phyloP scores from a whole-genome alignment of 768 basidiomycete species.

The Termitomyces sp. region DNA sequence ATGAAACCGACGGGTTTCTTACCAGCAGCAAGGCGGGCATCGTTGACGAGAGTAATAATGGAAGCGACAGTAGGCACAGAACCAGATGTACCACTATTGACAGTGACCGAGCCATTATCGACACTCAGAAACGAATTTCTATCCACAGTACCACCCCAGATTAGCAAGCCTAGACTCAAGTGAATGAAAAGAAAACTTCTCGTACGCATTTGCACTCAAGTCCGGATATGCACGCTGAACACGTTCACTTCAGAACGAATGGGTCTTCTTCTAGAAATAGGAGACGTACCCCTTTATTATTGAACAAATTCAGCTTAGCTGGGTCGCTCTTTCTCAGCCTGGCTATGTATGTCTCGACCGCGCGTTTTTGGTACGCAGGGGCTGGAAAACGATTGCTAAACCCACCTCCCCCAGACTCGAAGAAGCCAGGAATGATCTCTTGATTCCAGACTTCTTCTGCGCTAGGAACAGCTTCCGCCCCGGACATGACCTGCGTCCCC shows the following conservation, averaged over 20 bases:
- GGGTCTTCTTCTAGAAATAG: not conserved
- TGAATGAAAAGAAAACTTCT: constrained; percentile 20
- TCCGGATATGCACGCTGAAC: constrained; percentile 33
- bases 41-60: constrained; percentile 38
- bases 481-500: constrained; percentile 41
- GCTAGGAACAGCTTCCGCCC: constrained; percentile 25
- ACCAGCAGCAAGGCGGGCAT: constrained; percentile 33
- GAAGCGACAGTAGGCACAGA: constrained; percentile 33
- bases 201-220: constrained; percentile 36
- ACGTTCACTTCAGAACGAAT: not conserved
- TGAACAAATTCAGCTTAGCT: constrained; percentile 21
- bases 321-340: constrained; percentile 32
- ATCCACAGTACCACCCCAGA: not conserved
- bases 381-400: constrained; percentile 38
- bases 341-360: constrained; percentile 30
- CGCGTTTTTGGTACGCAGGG: constrained; percentile 38
- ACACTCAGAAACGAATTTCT: constrained; percentile 19
- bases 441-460: constrained; percentile 32
- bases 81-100: constrained; percentile 31
- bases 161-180: not conserved
- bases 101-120: constrained; percentile 26
- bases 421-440: constrained; percentile 29
- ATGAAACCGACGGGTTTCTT: constrained; percentile 42
- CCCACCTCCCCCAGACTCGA: constrained; percentile 34
- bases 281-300: constrained; percentile 30